phyloP scores from a whole-genome alignment of 2,329 filamentous ascomycete species.

The Rosellinia necatrix region DNA sequence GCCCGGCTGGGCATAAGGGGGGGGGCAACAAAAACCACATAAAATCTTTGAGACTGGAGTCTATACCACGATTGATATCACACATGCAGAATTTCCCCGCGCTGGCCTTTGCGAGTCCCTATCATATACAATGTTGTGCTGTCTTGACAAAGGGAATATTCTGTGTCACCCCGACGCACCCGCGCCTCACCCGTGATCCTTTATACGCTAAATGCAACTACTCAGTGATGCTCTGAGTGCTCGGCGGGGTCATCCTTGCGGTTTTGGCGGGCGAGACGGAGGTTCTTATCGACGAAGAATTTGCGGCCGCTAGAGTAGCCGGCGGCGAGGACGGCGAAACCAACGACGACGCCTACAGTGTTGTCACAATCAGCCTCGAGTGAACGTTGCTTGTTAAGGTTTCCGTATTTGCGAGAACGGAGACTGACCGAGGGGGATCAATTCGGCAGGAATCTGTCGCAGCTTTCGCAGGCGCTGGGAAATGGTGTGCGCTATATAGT shows the following conservation, averaged over 20 bases:
- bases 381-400: neutral
- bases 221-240: conserved; percentile 46
- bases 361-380: conserved; percentile 12
- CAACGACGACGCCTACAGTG: conserved; percentile 76
- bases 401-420: neutral
- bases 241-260: conserved; percentile 44
- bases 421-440: conserved; percentile 87
- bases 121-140: conserved; percentile 39
- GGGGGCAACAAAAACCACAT: conserved; percentile 19
- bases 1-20: conserved; percentile 27
- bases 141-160: conserved; percentile 30
- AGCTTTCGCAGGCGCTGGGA: conserved; percentile 91
- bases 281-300: conserved; percentile 86
- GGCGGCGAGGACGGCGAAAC: conserved; percentile 80
- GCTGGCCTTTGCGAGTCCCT: conserved; percentile 25
- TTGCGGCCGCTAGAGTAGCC: conserved; percentile 82
- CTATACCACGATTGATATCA: conserved; percentile 36
- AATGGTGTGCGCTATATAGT: conserved; percentile 81
- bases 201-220: conserved; percentile 11
- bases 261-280: conserved; percentile 80
- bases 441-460: conserved; percentile 88
- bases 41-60: conserved; percentile 32
- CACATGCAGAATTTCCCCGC: conserved; percentile 33
- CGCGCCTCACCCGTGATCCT: conserved; percentile 25
- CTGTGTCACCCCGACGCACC: conserved; percentile 21